These are phyloP conservation scores for Cucurbita moschata DNA, from an alignment of 306 rosid genomes.

Conservation along the genomic window DNA sequence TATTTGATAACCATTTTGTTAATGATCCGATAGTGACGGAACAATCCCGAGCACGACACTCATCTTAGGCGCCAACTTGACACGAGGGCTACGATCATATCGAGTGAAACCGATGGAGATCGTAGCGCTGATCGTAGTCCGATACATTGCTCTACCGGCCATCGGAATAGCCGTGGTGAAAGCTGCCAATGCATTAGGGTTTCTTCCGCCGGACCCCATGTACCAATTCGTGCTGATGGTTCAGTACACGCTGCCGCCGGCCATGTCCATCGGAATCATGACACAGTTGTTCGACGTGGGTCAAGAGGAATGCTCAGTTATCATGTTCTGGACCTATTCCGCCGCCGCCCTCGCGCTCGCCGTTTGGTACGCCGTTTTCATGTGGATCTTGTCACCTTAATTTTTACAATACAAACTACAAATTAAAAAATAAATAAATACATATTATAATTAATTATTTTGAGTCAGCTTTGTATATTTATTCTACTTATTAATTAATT, in stretches of 20 bases:
- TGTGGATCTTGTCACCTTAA: no score
- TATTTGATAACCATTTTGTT: no score
- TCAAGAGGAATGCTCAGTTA: no score
- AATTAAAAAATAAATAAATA: no score
- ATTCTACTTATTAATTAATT: no score
- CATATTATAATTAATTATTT: no score
- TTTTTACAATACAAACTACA: no score
- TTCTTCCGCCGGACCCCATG: conserved; percentile 55
- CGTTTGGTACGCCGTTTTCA: no score
- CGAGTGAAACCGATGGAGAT: conserved; percentile 22
- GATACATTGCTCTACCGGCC: conserved; percentile 35
- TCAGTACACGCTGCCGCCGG: conserved; percentile 86
- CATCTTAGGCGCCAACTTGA: conserved; percentile 76
- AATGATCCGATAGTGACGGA: conserved; percentile 32
- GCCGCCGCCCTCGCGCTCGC: no score
- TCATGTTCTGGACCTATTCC: no score
- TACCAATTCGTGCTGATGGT: conserved; percentile 51
- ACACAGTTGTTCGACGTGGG: neutral
- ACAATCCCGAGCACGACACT: conserved; percentile 82
- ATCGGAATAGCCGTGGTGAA: conserved; percentile 55
- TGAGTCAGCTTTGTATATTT: no score
- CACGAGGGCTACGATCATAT: conserved; percentile 60
- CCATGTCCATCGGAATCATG: conserved; percentile 66
- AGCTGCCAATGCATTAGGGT: conserved; percentile 33
- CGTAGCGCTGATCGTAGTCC: conserved; percentile 20